These are phyloP conservation scores for Monosporascus sp. DNA, from an alignment of 2,329 filamentous ascomycete species.

Conservation along the genomic window DNA sequence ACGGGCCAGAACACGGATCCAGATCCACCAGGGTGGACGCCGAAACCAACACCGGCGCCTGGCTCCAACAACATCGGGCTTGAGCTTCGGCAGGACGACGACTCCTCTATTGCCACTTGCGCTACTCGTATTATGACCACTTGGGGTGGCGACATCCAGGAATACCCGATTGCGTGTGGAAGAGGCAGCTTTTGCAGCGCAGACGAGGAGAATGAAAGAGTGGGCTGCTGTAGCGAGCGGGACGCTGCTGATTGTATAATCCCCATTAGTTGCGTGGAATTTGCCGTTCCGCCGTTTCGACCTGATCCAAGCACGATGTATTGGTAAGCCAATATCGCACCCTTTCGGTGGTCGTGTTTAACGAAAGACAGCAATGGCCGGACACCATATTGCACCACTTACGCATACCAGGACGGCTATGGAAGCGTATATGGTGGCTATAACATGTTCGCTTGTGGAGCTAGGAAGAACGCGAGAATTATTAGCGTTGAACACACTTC, in stretches of 20 bases:
- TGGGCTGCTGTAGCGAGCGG: conserved; percentile 21
- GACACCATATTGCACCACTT: not conserved
- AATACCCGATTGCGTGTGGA: conserved; percentile 12
- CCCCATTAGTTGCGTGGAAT: conserved; percentile 23
- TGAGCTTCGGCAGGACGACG: conserved; percentile 15
- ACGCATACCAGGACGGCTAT: not conserved
- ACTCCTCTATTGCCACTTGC: conserved; percentile 11
- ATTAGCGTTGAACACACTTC: not conserved
- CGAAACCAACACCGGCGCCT: conserved; percentile 24
- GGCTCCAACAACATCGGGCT: conserved; percentile 12
- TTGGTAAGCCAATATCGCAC: conserved; percentile 14
- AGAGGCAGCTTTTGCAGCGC: conserved; percentile 16
- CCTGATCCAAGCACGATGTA: conserved; percentile 14
- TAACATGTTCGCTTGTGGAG: not conserved
- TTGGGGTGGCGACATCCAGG: not conserved
- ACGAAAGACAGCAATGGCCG: conserved; percentile 11
- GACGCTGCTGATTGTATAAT: conserved; percentile 18
- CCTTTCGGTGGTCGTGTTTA: conserved; percentile 6
- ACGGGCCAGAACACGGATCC: conserved; percentile 15
- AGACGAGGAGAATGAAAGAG: conserved; percentile 8
- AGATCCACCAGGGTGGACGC: conserved; percentile 19
- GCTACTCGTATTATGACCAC: not conserved
- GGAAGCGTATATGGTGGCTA: not conserved
- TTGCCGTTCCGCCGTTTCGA: conserved; percentile 5
- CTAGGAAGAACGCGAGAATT: not conserved